phyloP scores from a whole-genome alignment of 495 filamentous ascomycete species.

The Lophium mytilinum region DNA sequence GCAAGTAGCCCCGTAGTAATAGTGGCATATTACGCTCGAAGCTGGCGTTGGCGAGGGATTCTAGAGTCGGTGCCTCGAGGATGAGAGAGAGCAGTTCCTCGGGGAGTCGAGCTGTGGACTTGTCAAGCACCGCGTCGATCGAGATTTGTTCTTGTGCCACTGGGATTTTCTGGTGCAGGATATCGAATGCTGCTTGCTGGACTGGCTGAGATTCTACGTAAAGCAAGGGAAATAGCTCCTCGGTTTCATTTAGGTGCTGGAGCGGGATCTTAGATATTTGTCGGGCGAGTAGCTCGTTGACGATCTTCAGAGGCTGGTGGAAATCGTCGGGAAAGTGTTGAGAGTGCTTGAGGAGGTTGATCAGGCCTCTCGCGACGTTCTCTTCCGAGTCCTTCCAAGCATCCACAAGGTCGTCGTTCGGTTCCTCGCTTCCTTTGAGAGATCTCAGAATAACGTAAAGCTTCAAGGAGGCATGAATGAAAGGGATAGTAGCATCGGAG shows the following conservation, averaged over 20 bases:
- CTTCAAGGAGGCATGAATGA: conserved; percentile 61
- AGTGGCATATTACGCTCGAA: conserved; percentile 47
- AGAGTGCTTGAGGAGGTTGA: conserved; percentile 49
- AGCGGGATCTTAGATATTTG: conserved; percentile 52
- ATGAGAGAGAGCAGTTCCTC: conserved; percentile 43
- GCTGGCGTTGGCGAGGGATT: conserved; percentile 31
- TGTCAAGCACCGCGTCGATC: conserved; percentile 69
- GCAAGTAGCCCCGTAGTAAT: conserved; percentile 62
- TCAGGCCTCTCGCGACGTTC: conserved; percentile 46
- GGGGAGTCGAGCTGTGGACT: conserved; percentile 48
- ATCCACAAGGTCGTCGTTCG: conserved; percentile 83
- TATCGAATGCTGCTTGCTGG: conserved; percentile 70
- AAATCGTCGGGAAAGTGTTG: conserved; percentile 39
- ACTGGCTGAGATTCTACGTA: conserved; percentile 65
- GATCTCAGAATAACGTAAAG: conserved; percentile 55
- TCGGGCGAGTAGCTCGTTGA: conserved; percentile 60
- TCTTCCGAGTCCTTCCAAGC: conserved; percentile 48
- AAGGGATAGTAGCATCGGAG: conserved; percentile 38
- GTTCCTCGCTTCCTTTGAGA: conserved; percentile 41
- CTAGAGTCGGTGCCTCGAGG: conserved; percentile 37
- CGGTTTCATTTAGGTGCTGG: conserved; percentile 45
- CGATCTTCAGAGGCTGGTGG: conserved; percentile 58
- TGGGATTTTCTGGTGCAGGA: conserved; percentile 72
- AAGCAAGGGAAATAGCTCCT: conserved; percentile 58
- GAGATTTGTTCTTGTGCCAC: conserved; percentile 72